Evolutionary conservation across 140 eudicot species (phyloP), one percentile per base, ranked within the genome.

Genomic region (Ambrosia hybrid): DNA sequence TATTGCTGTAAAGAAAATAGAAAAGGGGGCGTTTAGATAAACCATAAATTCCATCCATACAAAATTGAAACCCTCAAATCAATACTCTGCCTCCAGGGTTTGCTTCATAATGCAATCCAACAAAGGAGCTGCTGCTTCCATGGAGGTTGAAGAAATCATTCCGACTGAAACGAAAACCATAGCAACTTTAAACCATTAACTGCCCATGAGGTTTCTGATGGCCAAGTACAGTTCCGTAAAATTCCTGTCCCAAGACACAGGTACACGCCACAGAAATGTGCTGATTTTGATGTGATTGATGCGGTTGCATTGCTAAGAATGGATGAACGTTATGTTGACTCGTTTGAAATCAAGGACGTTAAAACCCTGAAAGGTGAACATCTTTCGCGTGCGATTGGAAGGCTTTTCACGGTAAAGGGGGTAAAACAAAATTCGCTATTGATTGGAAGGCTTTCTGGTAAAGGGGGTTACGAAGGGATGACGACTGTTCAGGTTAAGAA

Each of bases 311-410:
- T 92, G 82, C 73, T 92, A 26, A 76, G 98, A 3, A 57, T 87
- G 86, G 98, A 92, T 67, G 96, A 92, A 77, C 86, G 89, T 12
- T 92, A 85, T 49, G 92, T 92, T 3, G 96, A 92, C 9, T 86
- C 98, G 0, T 92, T 92, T 45, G 96, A 92, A 81, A 89, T 92
- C 45, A 89, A 92, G 82, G 98, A 92, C 33, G 98, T 92, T 21
- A 92, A 92, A 68, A 92, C 96, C 2, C 74, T 92, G 12, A 76
- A 73, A 69, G 98, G 98, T 0, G 96, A 92, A 53, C 98, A 92
- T 76, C 70, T 84, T 6, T 92, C 98, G 8, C 85, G 96, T 49
- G 97, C 97, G 1, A 91, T 91, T 21, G 97, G 97, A 41, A 80
- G 98, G 73, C 57, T 92, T 56, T 86, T 92, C 16, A 21, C 26